These are phyloP conservation scores for Musa itinerans DNA, from an alignment of 176 grass and related monocot genomes.

Conservation along the genomic window DNA sequence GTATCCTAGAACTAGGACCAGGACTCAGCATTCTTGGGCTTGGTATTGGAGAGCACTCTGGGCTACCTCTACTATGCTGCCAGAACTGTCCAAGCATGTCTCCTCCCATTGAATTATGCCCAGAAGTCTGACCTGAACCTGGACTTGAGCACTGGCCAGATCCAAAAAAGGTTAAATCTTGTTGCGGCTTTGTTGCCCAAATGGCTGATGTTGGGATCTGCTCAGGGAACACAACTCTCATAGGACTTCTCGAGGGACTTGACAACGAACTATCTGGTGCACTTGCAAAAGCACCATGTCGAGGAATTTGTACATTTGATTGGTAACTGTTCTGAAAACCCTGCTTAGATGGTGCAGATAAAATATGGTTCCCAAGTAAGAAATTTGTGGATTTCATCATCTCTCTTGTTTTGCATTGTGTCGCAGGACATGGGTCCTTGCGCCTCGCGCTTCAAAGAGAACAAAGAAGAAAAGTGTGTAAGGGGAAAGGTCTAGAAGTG, in stretches of 20 bases:
- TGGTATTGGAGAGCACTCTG: constrained; percentile 84
- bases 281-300: constrained; percentile 54
- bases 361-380: constrained; percentile 40
- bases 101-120: constrained; percentile 94
- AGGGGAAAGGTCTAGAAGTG: constrained; percentile 10
- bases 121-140: constrained; percentile 91
- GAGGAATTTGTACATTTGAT: constrained; percentile 46
- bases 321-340: constrained; percentile 39
- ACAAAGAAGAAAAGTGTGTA: constrained; percentile 25
- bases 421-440: constrained; percentile 41
- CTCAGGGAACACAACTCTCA: constrained; percentile 60
- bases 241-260: constrained; percentile 85
- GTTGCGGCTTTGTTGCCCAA: constrained; percentile 61
- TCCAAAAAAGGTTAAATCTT: constrained; percentile 73
- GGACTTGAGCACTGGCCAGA: constrained; percentile 97
- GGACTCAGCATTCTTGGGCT: constrained; percentile 93
- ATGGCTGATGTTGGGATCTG: constrained; percentile 82
- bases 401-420: constrained; percentile 42
- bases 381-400: constrained; percentile 33
- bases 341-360: constrained; percentile 49
- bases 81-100: constrained; percentile 86
- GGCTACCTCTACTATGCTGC: constrained; percentile 80
- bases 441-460: constrained; percentile 39
- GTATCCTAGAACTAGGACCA: constrained; percentile 92
- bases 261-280: constrained; percentile 92